These are phyloP conservation scores for Boletellus sp. DNA, from an alignment of 768 basidiomycete species.

Conservation along the genomic window DNA sequence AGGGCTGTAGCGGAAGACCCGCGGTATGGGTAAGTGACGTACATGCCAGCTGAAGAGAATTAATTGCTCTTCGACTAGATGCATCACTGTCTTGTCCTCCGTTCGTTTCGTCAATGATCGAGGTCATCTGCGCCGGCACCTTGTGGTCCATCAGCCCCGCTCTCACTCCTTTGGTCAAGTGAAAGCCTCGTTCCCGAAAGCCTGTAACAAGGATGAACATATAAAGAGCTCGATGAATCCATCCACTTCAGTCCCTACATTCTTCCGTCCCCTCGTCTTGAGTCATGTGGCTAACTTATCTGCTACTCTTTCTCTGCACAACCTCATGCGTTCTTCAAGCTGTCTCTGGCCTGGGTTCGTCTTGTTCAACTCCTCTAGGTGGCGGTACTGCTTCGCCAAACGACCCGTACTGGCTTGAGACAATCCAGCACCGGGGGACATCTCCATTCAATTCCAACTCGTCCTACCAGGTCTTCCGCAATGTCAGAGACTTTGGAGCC, in stretches of 20 bases:
- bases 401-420: slow-evolving; percentile 65
- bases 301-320: slow-evolving; percentile 7
- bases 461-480: slow-evolving; percentile 68
- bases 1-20: neutral
- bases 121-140: neutral
- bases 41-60: neutral
- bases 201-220: slow-evolving; percentile 2
- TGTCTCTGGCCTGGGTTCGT: slow-evolving; percentile 40
- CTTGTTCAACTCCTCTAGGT: slow-evolving; percentile 45
- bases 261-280: neutral
- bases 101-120: slow-evolving; percentile 1
- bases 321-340: neutral
- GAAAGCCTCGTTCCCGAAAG: neutral
- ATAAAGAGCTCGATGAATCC: slow-evolving; percentile 7
- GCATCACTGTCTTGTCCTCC: neutral
- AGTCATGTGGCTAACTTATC: slow-evolving; percentile 10
- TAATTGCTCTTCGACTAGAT: neutral
- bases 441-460: slow-evolving; percentile 58
- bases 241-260: neutral
- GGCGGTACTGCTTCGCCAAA: slow-evolving; percentile 42
- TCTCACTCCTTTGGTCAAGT: neutral
- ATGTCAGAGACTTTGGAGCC: slow-evolving; percentile 62
- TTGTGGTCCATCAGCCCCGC: neutral
- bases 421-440: slow-evolving; percentile 67
- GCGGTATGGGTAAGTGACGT: neutral